Conservation (phyloP, 768 basidiomycete genomes). For the Boletus rubroflammeus region DNA sequence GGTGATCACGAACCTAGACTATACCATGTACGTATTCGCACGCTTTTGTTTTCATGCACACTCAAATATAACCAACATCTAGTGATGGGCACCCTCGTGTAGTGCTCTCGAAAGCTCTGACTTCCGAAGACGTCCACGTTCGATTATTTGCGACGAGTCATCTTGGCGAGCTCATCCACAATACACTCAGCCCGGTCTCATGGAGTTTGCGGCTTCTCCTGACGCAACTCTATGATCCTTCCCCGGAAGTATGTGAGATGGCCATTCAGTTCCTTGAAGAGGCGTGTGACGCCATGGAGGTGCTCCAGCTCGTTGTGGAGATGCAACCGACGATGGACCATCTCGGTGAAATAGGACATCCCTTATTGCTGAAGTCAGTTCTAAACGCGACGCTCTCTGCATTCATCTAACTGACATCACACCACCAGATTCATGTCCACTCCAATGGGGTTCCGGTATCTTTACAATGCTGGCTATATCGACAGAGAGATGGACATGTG, state of each 20-base stretch:
- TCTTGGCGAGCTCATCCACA: constrained; percentile 76
- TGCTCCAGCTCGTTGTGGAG: constrained; percentile 86
- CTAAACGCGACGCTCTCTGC: not conserved
- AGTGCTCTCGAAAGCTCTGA: constrained; percentile 89
- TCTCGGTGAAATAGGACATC: constrained; percentile 88
- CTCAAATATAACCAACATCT: constrained; percentile 2
- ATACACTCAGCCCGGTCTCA: constrained; percentile 57
- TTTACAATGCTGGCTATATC: constrained; percentile 90
- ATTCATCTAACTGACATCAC: not conserved
- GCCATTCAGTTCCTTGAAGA: constrained; percentile 89
- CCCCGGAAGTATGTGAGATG: constrained; percentile 83
- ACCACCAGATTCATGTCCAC: constrained; percentile 85
- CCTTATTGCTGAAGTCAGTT: constrained; percentile 78
- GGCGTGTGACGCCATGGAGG: constrained; percentile 80
- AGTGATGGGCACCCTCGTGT: constrained; percentile 96
- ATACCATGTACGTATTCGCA: constrained; percentile 62
- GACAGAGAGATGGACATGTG: constrained; percentile 94
- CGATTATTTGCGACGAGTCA: constrained; percentile 86
- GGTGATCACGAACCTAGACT: constrained; percentile 90
- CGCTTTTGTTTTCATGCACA: not conserved
- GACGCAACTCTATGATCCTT: constrained; percentile 94
- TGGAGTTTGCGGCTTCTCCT: constrained; percentile 91
- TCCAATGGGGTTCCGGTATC: constrained; percentile 85
- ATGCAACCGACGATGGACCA: constrained; percentile 96
- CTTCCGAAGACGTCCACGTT: constrained; percentile 89